Evolutionary conservation across 116 monocot species (phyloP), one percentile per base, ranked within the genome.

Genomic region (Dioscorea cayenensis): DNA sequence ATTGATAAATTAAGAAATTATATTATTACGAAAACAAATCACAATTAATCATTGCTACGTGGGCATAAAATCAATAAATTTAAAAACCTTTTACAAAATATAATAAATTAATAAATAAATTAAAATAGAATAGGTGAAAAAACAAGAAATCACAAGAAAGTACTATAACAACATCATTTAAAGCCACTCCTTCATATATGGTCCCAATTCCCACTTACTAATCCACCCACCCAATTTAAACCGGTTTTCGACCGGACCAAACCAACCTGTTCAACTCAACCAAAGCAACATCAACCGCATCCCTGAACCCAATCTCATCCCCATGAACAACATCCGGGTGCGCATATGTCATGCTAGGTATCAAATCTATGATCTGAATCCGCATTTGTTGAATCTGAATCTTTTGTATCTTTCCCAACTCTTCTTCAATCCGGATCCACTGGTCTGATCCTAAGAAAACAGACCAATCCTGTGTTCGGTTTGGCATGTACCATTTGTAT

Each of bases 201-300:
- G 32, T 32, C 32, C 32, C 32, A 32, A 32, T 32, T 32, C 32
- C 32, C 32, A 32, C 32, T 32, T 32, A 2, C 32, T 4, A 32
- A 32, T 32, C 32, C 32, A 32, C 4, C 32, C 32, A 32, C 32
- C 32, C 32, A 32, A 32, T 2, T 32, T 32, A 32, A 32, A 32
- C 32, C 32, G 32, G 32, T 32, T 32, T 32, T 32, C 4, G 21
- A 65, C 63, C 52, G 50, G 69, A 50, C 51, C 73, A 64, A 67
- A 88, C 79, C 36, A 52, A 50, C 66, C 63, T 36, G 2, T 83
- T 92, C 19, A 92, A 77, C 77, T 67, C 66, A 0, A 49, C 68
- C 27, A 92, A 79, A 2, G 84, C 84, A 25, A 81, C 72, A 29
- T 92, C 92, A 22, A 92, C 92, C 16, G 83, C 84, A 64, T 92